Evolutionary conservation across 2,329 filamentous ascomycete species (phyloP), one percentile per base, ranked within the genome.

Genomic region (Tolypocladium cylindrosporum): DNA sequence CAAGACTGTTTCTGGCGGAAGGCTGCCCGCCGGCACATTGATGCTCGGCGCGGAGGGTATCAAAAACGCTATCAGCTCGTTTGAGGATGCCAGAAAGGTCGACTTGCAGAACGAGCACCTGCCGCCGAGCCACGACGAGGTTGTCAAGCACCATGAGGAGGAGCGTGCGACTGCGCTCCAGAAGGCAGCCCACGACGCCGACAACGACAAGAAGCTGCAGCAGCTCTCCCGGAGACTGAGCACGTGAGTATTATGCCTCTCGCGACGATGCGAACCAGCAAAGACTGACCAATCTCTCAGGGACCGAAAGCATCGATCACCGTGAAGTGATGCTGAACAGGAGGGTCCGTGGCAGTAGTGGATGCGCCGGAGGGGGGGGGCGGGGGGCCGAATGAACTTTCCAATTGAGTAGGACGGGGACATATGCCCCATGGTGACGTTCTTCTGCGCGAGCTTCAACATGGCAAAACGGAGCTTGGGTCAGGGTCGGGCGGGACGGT

Each of bases 11-110:
- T 88, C 91, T 61, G 94, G 94, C 64, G 94, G 94, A 60, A 86
- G 92, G 68, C 82, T 99, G 62, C 94, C 94, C 1, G 91, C 92
- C 8, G 94, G 94, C 59, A 99, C 94, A 7, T 86, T 99, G 61
- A 97, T 99, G 94, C 83, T 97, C 56, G 94, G 94, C 59, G 93
- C 94, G 1, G 94, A 99, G 75, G 94, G 94, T 59, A 97, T 97
- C 79, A 99, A 97, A 80, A 92, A 97, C 68, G 94, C 94, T 40
- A 99, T 99, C 67, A 93, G 85, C 74, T 95, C 85, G 66, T 99
- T 99, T 65, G 94, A 99, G 72, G 94, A 99, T 72, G 94, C 94
- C 19, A 83, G 91, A 62, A 97, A 97, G 79, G 92, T 99, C 54
- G 94, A 99, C 76, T 69, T 97, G 62, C 92, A 97, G 76, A 99